Percentiles rank a stretch among this genome's conserved stretches.
These are phyloP conservation scores for Candida vaughaniae DNA, from an alignment of 805 yeast genomes.

Conservation along the genomic window DNA sequence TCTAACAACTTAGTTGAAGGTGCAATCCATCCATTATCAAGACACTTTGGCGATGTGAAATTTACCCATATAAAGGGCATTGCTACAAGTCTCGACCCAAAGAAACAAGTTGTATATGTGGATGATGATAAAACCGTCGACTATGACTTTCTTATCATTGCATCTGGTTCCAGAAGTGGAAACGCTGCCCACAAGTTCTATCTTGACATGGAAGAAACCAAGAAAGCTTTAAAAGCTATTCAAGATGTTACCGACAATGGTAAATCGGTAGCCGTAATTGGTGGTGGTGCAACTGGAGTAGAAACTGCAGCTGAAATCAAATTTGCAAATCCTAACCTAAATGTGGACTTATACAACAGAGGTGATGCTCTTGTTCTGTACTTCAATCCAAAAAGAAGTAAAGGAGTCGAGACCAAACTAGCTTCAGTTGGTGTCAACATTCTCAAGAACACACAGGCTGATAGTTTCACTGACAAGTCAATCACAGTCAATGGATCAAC, in stretches of 20 bases:
- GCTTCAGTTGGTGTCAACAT: slow-evolving; percentile 20
- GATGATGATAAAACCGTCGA: slow-evolving; percentile 7
- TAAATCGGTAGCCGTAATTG: slow-evolving; percentile 33
- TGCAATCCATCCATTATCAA: slow-evolving; percentile 18
- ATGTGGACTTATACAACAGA: slow-evolving; percentile 28
- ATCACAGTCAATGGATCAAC: slow-evolving; percentile 18
- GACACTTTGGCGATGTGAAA: slow-evolving; percentile 15
- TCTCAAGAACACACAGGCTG: slow-evolving; percentile 17
- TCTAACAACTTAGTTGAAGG: slow-evolving; percentile 22
- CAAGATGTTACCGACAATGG: slow-evolving; percentile 19
- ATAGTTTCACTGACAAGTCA: slow-evolving; percentile 7
- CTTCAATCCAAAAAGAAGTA: slow-evolving; percentile 10
- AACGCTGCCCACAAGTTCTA: slow-evolving; percentile 26
- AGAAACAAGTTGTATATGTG: slow-evolving; percentile 15
- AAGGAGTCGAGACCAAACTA: slow-evolving; percentile 17
- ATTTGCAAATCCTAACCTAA: slow-evolving; percentile 11
- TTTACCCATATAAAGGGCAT: slow-evolving; percentile 21
- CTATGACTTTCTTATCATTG: slow-evolving; percentile 34
- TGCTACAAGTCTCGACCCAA: slow-evolving; percentile 26
- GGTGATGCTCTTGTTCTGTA: slow-evolving; percentile 17
- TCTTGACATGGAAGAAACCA: slow-evolving; percentile 15
- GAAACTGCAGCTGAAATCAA: slow-evolving; percentile 40
- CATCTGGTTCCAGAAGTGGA: slow-evolving; percentile 28
- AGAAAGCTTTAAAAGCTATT: slow-evolving; percentile 16
- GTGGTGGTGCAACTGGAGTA: slow-evolving; percentile 41